Evolutionary conservation across 148 eudicot species (phyloP), one percentile per base, ranked within the genome.

Genomic region (Pouteria glomerata): DNA sequence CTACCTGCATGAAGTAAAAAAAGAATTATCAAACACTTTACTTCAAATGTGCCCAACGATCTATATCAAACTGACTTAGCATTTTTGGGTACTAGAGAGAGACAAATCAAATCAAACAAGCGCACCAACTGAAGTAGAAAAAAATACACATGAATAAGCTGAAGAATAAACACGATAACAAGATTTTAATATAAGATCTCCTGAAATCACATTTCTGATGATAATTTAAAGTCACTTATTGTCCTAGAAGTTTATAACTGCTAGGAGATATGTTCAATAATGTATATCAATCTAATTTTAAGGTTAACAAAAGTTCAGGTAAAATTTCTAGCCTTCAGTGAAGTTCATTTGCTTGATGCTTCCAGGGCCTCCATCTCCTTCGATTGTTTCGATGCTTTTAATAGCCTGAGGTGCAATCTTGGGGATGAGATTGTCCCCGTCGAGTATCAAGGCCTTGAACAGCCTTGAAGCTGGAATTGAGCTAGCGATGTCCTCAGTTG

Each of bases 281-380:
- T n/a, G n/a, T n/a, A n/a, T n/a, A n/a, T n/a, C n/a, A n/a, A n/a
- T n/a, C n/a, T n/a, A 21, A 1, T 12, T 30, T n/a, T 14, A 3
- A 10, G 1, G 2, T 12, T 15, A 26, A 56, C 59, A 47, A 27
- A 47, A 30, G 29, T 11, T 18, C 8, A 24, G 6, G 1, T 27
- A 27, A 57, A 57, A 37, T 57, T 24, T 59, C 72, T 51, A 14
- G 72, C 82, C 82, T 79, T 80, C 69, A 0, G 65, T 34, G 39
- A 80, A 80, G 58, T 71, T 76, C 12, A 72, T 15, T 10, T 67
- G 63, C 74, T 72, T 80, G 60, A 80, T 76, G 70, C 42, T 66
- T 42, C 83, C 83, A 21, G 76, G 62, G 64, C 73, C 79, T 4
- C 79, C 83, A 52, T 70, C 51, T 4, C 79, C 83, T 65, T 79